Percentiles rank a stretch among this genome's conserved stretches.
Evolutionary conservation across 2,329 filamentous ascomycete species (phyloP).

Genomic region (Aspergillus alliaceus): DNA sequence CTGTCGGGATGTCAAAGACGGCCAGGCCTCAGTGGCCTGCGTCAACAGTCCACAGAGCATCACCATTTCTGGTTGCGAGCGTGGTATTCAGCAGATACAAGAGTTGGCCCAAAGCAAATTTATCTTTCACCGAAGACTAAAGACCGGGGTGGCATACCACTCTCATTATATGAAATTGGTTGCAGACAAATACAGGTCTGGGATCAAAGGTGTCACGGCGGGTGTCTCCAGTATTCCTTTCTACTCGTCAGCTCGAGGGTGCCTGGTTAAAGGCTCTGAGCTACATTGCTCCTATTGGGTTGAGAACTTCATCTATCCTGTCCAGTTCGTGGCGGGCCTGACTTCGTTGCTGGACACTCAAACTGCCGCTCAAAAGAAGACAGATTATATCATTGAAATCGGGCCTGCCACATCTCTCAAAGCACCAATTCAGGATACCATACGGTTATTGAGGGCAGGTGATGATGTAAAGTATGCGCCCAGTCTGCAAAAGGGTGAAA

Average conservation of each 20-base stretch:
- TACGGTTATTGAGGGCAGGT: no score
- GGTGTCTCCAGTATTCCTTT: neutral
- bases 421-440: no score
- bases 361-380: no score
- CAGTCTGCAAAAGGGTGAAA: no score
- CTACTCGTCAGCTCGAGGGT: neutral
- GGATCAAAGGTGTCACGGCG: neutral
- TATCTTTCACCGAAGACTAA: slow-evolving; percentile 11
- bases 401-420: no score
- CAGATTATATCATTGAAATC: no score
- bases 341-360: no score
- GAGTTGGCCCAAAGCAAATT: neutral
- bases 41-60: slow-evolving; percentile 8
- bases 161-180: neutral
- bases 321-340: no score
- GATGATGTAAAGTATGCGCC: no score
- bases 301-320: no score
- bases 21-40: slow-evolving; percentile 3
- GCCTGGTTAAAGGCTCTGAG: neutral
- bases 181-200: neutral
- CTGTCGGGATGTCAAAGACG: neutral
- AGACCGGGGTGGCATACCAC: neutral
- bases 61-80: slow-evolving; percentile 5
- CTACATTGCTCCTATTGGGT: neutral
- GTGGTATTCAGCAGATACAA: slow-evolving; percentile 1